Evolutionary conservation across 441 rosid genomes (phyloP), one percentile per base, ranked within the genome.

Genomic region (Dalechampia spathulata): DNA sequence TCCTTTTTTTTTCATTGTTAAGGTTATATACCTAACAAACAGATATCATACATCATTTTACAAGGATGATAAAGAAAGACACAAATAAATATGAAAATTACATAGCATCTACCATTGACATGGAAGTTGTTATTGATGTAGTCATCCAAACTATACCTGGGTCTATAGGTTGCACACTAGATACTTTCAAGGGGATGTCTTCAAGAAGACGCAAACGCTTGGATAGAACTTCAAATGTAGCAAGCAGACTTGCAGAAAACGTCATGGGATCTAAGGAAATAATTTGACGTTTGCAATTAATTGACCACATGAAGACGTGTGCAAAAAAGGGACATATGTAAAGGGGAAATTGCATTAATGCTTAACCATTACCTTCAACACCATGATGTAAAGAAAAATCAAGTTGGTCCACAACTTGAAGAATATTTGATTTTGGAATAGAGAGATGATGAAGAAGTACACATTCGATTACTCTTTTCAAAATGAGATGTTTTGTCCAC

Each of bases 91-190:
- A 34, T 15, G 25, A 60, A 51, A n/a, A 51, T 51, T 27, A 32
- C 30, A 27, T 1, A 25, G 14, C 22, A 37, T 23, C 8, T 52
- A 30, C 5, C 55, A 37, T 8, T 20, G 19, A 28, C 23, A 34
- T 47, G 42, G 15, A 47, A 50, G 21, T 23, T 32, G 44, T 26
- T 36, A 30, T 28, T 26, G 37, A 61, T 22, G 27, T 20, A 16
- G 19, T 19, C 1, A 25, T 17, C 36, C 45, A 52, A 15, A 54
- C 26, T 25, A 49, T 79, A 92, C 98, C 98, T 60, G 94, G 80
- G 74, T 86, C 85, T 42, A 88, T 66, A 52, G 95, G 86, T 76
- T 86, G 95, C 55, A 86, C 94, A 28, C 83, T 81, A 69, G 96
- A 84, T 30, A 92, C 71, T 63, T 63, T 84, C 74, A 92, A 76